A percentile compares a stretch with the other conserved stretches of the same genome.
Conservation (phyloP, 352 stramenopile species). For the Pythium monospermum region DNA sequence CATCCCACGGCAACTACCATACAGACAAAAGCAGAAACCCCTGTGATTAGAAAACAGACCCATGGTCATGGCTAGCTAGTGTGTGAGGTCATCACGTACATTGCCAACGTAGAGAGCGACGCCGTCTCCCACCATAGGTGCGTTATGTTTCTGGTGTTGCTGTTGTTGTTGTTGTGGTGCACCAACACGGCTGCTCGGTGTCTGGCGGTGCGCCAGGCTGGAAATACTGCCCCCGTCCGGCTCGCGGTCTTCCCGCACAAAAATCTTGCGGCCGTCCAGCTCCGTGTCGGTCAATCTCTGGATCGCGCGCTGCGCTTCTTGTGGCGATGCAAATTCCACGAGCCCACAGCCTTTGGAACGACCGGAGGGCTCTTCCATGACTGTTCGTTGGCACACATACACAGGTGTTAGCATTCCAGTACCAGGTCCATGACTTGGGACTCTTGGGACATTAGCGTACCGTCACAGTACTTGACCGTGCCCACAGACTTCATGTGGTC, state of each 20-base stretch:
- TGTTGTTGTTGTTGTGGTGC: too few species aligned
- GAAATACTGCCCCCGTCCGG: slow-evolving; percentile 65
- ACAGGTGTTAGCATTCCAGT: too few species aligned
- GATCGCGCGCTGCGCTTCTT: slow-evolving; percentile 88
- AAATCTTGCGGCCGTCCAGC: slow-evolving; percentile 87
- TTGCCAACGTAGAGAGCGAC: slow-evolving; percentile 74
- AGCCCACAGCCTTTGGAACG: slow-evolving; percentile 89
- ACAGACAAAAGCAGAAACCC: background rate
- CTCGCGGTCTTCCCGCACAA: slow-evolving; percentile 84
- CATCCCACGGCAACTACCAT: slow-evolving; percentile 55
- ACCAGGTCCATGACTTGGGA: background rate
- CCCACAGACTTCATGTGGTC: slow-evolving; percentile 91
- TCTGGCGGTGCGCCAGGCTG: slow-evolving; percentile 41
- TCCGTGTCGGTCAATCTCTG: slow-evolving; percentile 89
- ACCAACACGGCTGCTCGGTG: too few species aligned
- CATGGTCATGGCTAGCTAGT: too few species aligned
- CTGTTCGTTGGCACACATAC: slow-evolving; percentile 26
- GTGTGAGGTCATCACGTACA: slow-evolving; percentile 47
- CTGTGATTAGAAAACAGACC: background rate
- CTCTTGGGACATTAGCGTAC: slow-evolving; percentile 21
- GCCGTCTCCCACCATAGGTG: slow-evolving; percentile 11
- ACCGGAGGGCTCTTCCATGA: slow-evolving; percentile 74
- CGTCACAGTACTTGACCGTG: slow-evolving; percentile 75
- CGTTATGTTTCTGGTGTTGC: too few species aligned
- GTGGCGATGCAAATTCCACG: slow-evolving; percentile 54